Conservation (phyloP, 768 basidiomycete genomes). For the Pseudohyphozyma bogoriensis region DNA sequence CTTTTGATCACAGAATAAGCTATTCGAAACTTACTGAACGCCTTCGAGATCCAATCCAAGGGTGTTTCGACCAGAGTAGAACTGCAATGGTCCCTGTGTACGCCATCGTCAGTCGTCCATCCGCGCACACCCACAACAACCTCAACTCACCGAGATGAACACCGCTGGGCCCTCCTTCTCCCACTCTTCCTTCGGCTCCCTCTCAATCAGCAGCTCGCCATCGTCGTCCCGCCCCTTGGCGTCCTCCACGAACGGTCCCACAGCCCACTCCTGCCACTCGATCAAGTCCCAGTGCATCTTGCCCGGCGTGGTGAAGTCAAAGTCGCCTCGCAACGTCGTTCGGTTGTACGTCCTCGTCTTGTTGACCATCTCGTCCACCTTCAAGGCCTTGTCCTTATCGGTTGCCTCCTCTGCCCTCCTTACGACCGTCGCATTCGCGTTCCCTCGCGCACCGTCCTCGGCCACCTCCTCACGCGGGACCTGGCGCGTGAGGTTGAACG, state of each 20-base stretch:
- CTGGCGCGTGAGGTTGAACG: background rate
- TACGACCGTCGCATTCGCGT: background rate
- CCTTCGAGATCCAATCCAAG: constrained; percentile 29
- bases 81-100: background rate
- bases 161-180: constrained; percentile 17
- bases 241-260: constrained; percentile 7
- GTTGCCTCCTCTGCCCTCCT: background rate
- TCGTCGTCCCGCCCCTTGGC: background rate
- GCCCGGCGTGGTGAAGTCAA: background rate
- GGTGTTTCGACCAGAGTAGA: background rate
- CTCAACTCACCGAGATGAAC: constrained; percentile 10
- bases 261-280: constrained; percentile 8
- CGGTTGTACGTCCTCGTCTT: constrained; percentile 14
- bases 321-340: constrained; percentile 12
- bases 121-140: too few relatives aligned
- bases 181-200: constrained; percentile 6
- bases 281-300: constrained; percentile 10
- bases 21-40: constrained; percentile 22
- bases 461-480: background rate
- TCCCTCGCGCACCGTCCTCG: background rate
- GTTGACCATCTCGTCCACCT: background rate
- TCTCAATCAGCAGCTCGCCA: constrained; percentile 8
- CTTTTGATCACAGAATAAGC: too few relatives aligned
- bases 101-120: background rate
- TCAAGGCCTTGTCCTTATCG: background rate